Conservation (phyloP, 345 rosid species). For the Turritis glabra region DNA sequence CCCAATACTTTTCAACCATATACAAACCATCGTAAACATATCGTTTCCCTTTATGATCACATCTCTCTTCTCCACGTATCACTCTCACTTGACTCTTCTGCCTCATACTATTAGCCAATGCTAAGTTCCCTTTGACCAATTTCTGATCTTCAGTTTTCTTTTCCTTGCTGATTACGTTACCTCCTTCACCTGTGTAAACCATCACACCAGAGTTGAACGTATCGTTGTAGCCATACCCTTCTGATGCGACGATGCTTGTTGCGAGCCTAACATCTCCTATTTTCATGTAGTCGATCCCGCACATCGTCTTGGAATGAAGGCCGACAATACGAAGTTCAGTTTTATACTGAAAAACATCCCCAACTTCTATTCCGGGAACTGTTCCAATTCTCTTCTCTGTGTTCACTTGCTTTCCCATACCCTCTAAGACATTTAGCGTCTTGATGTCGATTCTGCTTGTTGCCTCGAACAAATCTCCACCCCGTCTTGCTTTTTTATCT, state of each 20-base stretch:
- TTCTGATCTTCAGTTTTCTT: constrained; percentile 75
- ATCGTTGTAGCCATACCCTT: constrained; percentile 64
- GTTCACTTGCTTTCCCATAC: constrained; percentile 47
- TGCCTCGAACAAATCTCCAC: constrained; percentile 21
- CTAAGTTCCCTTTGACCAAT: constrained; percentile 71
- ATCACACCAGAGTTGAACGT: constrained; percentile 57
- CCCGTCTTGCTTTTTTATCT: constrained; percentile 56
- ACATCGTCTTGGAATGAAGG: constrained; percentile 64
- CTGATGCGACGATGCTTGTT: constrained; percentile 74
- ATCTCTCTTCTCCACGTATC: constrained; percentile 58
- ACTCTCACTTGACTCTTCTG: constrained; percentile 64
- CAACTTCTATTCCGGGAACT: constrained; percentile 78
- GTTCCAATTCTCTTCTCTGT: constrained; percentile 53
- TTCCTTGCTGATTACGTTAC: constrained; percentile 56
- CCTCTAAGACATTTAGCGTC: constrained; percentile 54
- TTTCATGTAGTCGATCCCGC: constrained; percentile 74
- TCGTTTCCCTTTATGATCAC: constrained; percentile 38
- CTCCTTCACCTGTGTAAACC: constrained; percentile 82
- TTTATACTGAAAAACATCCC: constrained; percentile 82
- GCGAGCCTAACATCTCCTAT: constrained; percentile 47
- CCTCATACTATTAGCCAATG: constrained; percentile 56
- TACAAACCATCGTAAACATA: constrained; percentile 84
- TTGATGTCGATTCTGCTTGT: constrained; percentile 55
- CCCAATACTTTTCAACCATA: constrained; percentile 56
- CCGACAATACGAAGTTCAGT: constrained; percentile 74